Percentiles rank a stretch among this genome's conserved stretches.
Evolutionary conservation across 1,284 basidiomycete genomes (phyloP).

Genomic region (Flammula alnicola): DNA sequence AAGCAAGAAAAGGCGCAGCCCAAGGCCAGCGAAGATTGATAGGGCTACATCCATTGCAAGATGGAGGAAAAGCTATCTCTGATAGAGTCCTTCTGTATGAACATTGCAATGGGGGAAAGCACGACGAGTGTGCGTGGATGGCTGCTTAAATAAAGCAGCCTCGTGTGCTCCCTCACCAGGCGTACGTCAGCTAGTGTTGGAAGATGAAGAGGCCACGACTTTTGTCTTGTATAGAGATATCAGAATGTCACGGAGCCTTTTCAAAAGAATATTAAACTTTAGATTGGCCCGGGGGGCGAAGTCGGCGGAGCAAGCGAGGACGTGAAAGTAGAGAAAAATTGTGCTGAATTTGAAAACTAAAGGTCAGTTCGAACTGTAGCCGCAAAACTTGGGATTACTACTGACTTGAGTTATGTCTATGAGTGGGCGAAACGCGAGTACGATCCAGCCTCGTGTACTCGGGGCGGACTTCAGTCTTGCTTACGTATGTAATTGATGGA

Average conservation of each 20-base stretch:
- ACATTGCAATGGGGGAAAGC: constrained; percentile 31
- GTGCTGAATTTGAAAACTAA: no score
- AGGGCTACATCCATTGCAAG: constrained; percentile 42
- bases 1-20: constrained; percentile 40
- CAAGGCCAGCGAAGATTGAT: constrained; percentile 45
- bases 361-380: no score
- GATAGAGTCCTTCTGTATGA: constrained; percentile 20
- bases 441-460: no score
- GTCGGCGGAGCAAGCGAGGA: no score
- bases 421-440: no score
- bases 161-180: constrained; percentile 25
- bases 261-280: neutral
- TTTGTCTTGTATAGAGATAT: constrained; percentile 4
- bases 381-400: no score
- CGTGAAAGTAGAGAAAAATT: no score
- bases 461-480: constrained; percentile 1
- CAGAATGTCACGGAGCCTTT: constrained; percentile 8
- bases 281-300: no score
- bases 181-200: constrained; percentile 7
- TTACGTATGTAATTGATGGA: no score
- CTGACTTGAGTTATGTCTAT: neutral
- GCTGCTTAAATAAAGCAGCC: constrained; percentile 25
- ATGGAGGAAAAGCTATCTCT: constrained; percentile 20
- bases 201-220: constrained; percentile 2
- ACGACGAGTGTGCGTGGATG: constrained; percentile 29